A percentile compares a stretch with the other conserved stretches of the same genome.
phyloP scores from a whole-genome alignment of 2,329 filamentous ascomycete species.

The Aureobasidium leucospermi region DNA sequence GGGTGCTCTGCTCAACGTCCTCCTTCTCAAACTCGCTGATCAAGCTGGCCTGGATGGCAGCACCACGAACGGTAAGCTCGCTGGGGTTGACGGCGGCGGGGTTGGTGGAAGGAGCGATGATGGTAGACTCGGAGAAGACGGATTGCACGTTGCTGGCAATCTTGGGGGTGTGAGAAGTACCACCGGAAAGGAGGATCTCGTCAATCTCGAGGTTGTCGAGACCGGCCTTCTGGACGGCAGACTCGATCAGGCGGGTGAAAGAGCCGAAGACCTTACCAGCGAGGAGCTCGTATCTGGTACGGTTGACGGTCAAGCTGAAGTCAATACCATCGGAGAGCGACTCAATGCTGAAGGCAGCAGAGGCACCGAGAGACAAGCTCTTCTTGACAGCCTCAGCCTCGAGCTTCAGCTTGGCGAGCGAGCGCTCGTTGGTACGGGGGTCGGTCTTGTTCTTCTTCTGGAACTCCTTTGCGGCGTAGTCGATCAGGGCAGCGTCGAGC shows the following conservation, averaged over 20 bases:
- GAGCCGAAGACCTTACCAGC: constrained; percentile 79
- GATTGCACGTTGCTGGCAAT: constrained; percentile 72
- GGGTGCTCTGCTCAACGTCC: constrained; percentile 92
- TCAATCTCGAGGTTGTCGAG: constrained; percentile 89
- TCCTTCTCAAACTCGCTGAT: constrained; percentile 90
- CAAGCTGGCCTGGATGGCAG: constrained; percentile 88
- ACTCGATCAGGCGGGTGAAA: constrained; percentile 77
- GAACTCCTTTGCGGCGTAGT: constrained; percentile 98
- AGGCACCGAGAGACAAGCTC: constrained; percentile 77
- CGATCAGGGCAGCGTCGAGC: constrained; percentile 84
- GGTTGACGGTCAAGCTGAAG: constrained; percentile 86
- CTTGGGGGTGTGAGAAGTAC: constrained; percentile 87
- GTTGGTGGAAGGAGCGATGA: constrained; percentile 77
- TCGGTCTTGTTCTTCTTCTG: constrained; percentile 92
- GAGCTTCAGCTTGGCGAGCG: constrained; percentile 83
- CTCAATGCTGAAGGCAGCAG: constrained; percentile 89
- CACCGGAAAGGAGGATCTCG: constrained; percentile 88
- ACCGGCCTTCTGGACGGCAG: constrained; percentile 82
- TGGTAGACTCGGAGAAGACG: constrained; percentile 76
- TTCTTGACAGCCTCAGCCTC: constrained; percentile 91
- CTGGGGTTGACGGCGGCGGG: constrained; percentile 82
- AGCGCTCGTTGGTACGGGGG: constrained; percentile 71
- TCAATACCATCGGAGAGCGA: constrained; percentile 82
- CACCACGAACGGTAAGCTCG: constrained; percentile 79
- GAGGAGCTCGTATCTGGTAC: constrained; percentile 85